Base-by-base conservation (phyloP, 140 eudicot species). In the Stevia rebaudiana region DNA sequence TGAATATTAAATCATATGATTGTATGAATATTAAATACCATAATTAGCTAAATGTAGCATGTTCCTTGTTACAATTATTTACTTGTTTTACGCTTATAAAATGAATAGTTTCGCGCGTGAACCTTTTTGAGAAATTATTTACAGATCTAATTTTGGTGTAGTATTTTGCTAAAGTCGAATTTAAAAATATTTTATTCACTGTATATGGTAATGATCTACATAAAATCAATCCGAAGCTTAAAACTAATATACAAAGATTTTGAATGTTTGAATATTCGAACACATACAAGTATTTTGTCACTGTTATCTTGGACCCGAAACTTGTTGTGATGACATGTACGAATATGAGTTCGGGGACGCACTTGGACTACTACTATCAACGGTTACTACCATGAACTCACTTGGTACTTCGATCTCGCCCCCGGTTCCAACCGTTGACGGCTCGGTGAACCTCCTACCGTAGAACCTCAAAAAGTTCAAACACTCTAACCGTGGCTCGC, bases 231-330 rank as follows among this genome's bases (percentile, higher is more conserved):
- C 58, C 63, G 35, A 56, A 56, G 30, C 43, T 56, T n/a, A 56
- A 28, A 54, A 56, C 44, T 56, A 56, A 22, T 8, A 3, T 56
- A 56, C 63, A 56, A 30, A 53, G 19, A 53, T 12, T 53, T 53
- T 53, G 60, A 53, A 53, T 24, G 37, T 25, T 52, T 52, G 11
- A 53, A 11, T 53, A 11, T 3, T 53, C 2, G 0, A 52, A 24
- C 19, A 25, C 11, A 24, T 22, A 51, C 21, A 31, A 9, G 12
- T 33, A 3, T 47, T n/a, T 54, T 13, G 1, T 54, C 15, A 51
- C 3, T 48, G 68, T 72, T 64, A 82, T 72, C 88, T 72, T 25
- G 88, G 88, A 11, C 88, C 88, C 22, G 88, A 82, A 6, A 82
- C 75, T 52, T 79, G 75, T 56, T 82, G 84, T 11, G 84, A 75